Conservation (phyloP, 2,329 filamentous ascomycete genomes). For the Spiromastix sp. region DNA sequence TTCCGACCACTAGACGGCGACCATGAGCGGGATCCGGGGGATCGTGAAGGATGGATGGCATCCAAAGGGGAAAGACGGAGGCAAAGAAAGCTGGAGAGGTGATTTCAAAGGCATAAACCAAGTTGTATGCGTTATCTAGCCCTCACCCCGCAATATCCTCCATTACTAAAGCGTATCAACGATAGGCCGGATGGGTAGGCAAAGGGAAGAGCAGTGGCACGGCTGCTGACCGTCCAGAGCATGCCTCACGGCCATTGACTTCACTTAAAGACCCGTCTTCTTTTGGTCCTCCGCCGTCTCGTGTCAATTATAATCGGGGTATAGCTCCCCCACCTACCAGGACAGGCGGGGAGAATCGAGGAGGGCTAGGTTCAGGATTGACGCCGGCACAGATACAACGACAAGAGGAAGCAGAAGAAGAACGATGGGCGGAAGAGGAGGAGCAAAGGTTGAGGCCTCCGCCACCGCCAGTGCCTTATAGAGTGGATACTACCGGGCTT, state of each 20-base stretch:
- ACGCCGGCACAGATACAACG: slow-evolving; percentile 26
- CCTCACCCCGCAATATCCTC: slow-evolving; percentile 1
- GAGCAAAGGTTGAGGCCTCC: slow-evolving; percentile 30
- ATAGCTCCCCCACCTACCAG: background rate
- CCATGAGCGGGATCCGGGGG: slow-evolving; percentile 39
- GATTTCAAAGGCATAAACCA: slow-evolving; percentile 49
- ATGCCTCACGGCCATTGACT: slow-evolving; percentile 53
- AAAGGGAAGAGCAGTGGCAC: slow-evolving; percentile 39
- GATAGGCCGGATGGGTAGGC: slow-evolving; percentile 49
- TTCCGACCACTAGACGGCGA: too few relatives aligned
- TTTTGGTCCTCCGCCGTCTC: slow-evolving; percentile 64
- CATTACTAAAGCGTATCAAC: slow-evolving; percentile 10
- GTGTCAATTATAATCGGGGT: background rate
- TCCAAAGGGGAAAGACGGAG: slow-evolving; percentile 42
- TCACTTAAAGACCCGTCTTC: slow-evolving; percentile 63
- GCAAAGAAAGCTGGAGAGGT: slow-evolving; percentile 43
- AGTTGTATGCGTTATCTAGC: slow-evolving; percentile 34
- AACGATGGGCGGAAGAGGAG: slow-evolving; percentile 20
- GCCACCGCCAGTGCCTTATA: slow-evolving; percentile 54
- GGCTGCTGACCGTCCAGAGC: slow-evolving; percentile 33
- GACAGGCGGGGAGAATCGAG: too few relatives aligned
- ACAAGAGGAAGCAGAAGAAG: slow-evolving; percentile 20
- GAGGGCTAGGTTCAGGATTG: slow-evolving; percentile 35
- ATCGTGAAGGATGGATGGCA: slow-evolving; percentile 45
- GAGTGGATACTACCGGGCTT: slow-evolving; percentile 59